Base-by-base conservation (phyloP, 2,329 filamentous ascomycete species). In the Pezicula radicicola region DNA sequence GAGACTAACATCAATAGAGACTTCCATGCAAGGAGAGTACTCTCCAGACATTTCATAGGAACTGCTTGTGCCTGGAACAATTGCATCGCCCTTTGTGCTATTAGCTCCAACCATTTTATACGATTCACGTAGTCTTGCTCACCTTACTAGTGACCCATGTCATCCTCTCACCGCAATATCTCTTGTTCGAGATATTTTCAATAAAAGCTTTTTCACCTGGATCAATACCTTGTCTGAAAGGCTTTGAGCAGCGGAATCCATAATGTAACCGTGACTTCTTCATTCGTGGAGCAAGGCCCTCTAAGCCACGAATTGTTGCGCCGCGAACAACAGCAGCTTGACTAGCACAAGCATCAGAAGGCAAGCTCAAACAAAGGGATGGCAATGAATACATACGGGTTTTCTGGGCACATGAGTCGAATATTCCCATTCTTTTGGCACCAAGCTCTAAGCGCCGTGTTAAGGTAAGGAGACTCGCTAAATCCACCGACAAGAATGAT, bases 271-370 rank as follows among this genome's bases (percentile, higher is more conserved):
- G 46, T 12, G 16, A 37, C 27, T 37, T 21, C 21, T 27, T 25
- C 21, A 18, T 28, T 6, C 18, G 3, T 39, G 46, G 46, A 5
- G 30, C 33, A 15, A 39, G 6, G 4, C 46, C 46, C 39, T 48
- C 46, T 16, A 48, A 27, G n/a, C 46, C 46, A 15, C 46, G 13
- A 15, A 48, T 8, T n/a, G 33, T 27, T 37, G 60, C 60, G 9
- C 58, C 60, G 43, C 46, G 52, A 2, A 56, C 55, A 27, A 61
- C 50, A 6, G 60, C 60, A 10, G 55, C 33, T 54, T 62, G 60
- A 4, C 59, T 62, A 30, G 25, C 25, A 25, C 25, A 5, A 41
- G 6, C 6, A 8, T 35, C 1, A 10, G 48, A 53, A 21, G 55
- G 48, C 30, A 47, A 39, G 15, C 6, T 25, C 25, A 25, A 25